Evolutionary conservation across 352 stramenopile genomes (phyloP).

Genomic region (Plasmopara viticola): DNA sequence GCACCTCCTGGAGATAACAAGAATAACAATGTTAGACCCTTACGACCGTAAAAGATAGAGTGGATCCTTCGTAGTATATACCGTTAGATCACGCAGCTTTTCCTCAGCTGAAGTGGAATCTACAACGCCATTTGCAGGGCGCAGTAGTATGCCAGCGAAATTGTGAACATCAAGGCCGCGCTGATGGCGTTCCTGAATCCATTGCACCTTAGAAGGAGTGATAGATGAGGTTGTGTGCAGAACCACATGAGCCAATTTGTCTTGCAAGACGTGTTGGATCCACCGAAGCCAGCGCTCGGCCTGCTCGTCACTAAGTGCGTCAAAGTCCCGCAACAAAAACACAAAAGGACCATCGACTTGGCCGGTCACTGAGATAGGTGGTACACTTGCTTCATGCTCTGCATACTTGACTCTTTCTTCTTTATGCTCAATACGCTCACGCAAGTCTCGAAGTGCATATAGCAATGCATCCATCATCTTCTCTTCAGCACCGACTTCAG

Average conservation of each 20-base stretch:
- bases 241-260: conserved; percentile 51
- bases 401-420: conserved; percentile 1
- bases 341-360: conserved; percentile 20
- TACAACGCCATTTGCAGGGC: conserved; percentile 37
- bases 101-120: conserved; percentile 39
- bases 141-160: conserved; percentile 63
- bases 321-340: conserved; percentile 57
- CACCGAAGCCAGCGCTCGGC: conserved; percentile 39
- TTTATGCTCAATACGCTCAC: neutral
- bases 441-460: conserved; percentile 15
- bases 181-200: conserved; percentile 32
- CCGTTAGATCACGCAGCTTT: conserved; percentile 41
- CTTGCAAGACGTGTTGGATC: conserved; percentile 39
- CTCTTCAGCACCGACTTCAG: conserved; percentile 16
- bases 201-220: conserved; percentile 40
- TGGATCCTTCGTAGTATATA: conserved; percentile 4
- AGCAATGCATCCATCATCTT: conserved; percentile 24
- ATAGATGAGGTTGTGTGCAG: conserved; percentile 33
- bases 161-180: conserved; percentile 14
- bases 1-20: conserved; percentile 11
- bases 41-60: too few relatives aligned
- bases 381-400: neutral
- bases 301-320: conserved; percentile 31
- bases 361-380: neutral
- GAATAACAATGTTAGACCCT: neutral